Evolutionary conservation across 768 basidiomycete genomes (phyloP).

Genomic region (Rickenella mellea): DNA sequence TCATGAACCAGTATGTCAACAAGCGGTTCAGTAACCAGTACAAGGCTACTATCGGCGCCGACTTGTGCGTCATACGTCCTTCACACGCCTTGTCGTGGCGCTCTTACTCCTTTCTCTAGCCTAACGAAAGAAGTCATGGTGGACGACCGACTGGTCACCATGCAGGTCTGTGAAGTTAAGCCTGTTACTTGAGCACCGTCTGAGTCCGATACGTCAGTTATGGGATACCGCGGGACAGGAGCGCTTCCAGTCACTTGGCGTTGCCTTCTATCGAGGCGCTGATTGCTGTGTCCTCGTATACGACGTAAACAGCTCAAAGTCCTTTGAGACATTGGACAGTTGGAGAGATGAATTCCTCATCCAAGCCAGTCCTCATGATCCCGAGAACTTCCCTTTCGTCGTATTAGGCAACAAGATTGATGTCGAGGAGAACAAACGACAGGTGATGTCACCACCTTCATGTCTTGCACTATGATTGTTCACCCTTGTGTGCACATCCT

Average conservation of each 20-base stretch:
- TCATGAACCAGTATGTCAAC: conserved; percentile 99
- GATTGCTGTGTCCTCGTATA: conserved; percentile 99
- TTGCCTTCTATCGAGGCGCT: conserved; percentile 97
- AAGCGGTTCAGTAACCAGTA: conserved; percentile 99
- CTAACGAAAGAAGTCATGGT: conserved; percentile 99
- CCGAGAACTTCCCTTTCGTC: conserved; percentile 99
- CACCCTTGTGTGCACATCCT: neutral
- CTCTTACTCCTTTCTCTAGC: conserved; percentile 31
- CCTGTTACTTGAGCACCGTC: neutral
- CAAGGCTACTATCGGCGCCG: conserved; percentile 97
- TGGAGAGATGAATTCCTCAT: conserved; percentile 99
- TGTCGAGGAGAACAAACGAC: conserved; percentile 96
- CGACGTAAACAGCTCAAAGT: conserved; percentile 97
- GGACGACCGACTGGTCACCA: conserved; percentile 94
- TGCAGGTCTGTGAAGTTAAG: conserved; percentile 65
- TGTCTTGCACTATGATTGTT: neutral
- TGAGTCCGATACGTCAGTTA: conserved; percentile 39
- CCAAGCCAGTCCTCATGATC: conserved; percentile 96
- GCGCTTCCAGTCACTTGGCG: conserved; percentile 97
- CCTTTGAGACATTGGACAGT: conserved; percentile 96
- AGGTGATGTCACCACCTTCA: conserved; percentile 40
- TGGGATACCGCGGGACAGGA: conserved; percentile 99
- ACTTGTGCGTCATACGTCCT: conserved; percentile 59
- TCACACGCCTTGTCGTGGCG: conserved; percentile 5
- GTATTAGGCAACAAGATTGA: conserved; percentile 99